phyloP scores from a whole-genome alignment of 495 filamentous ascomycete species.

The Cryomyces antarcticus region DNA sequence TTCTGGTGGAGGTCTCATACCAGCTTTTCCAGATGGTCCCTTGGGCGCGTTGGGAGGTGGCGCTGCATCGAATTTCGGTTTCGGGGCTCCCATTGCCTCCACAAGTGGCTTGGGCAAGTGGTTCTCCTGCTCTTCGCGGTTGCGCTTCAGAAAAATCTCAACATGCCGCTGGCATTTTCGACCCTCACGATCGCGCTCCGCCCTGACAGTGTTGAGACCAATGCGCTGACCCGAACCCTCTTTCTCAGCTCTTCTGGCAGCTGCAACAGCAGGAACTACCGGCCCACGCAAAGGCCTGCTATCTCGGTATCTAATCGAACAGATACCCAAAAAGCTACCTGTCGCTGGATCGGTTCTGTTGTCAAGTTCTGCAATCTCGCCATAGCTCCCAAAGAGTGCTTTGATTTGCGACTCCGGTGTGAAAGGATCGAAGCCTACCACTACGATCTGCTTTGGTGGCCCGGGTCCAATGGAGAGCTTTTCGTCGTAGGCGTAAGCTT shows the following conservation, averaged over 20 bases:
- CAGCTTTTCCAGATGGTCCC: conserved; percentile 55
- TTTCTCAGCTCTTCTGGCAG: conserved; percentile 56
- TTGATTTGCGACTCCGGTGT: conserved; percentile 56
- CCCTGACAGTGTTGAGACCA: conserved; percentile 49
- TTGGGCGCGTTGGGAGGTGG: conserved; percentile 70
- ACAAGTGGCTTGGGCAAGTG: conserved; percentile 3
- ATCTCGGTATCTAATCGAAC: conserved; percentile 75
- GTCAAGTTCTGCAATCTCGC: conserved; percentile 70
- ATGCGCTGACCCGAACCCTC: conserved; percentile 48
- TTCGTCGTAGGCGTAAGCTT: conserved; percentile 57
- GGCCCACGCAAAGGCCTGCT: conserved; percentile 30
- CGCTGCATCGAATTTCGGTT: conserved; percentile 18
- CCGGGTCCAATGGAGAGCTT: conserved; percentile 69
- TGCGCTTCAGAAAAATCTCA: conserved; percentile 44
- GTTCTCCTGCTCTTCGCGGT: conserved; percentile 28
- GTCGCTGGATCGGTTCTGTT: conserved; percentile 86
- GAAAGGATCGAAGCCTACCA: conserved; percentile 84
- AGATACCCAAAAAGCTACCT: conserved; percentile 81
- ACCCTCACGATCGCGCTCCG: conserved; percentile 78
- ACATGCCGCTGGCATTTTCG: conserved; percentile 55
- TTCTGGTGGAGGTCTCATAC: conserved; percentile 26
- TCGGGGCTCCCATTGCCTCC: no score
- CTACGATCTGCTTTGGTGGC: conserved; percentile 72
- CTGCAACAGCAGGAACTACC: conserved; percentile 34
- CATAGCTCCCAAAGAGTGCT: conserved; percentile 68